These are phyloP conservation scores for Symbiodinium pilosum DNA, from an alignment of 73 alveolate species.

Conservation along the genomic window DNA sequence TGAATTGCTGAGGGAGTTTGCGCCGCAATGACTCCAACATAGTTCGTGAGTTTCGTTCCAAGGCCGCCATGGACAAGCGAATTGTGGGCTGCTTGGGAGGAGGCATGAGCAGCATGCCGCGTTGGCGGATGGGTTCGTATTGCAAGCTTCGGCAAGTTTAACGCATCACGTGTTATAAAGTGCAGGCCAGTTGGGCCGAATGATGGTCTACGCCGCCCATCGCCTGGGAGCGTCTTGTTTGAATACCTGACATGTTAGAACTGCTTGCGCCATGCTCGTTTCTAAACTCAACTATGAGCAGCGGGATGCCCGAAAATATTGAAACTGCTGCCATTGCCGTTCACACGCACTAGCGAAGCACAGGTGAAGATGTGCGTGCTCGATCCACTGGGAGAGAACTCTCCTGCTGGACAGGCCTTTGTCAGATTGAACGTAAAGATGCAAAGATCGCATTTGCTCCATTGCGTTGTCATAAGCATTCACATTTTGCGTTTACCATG, in stretches of 20 bases:
- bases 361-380: conserved; percentile 31
- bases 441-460: no score
- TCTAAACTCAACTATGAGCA: no score
- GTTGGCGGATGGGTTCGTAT: no score
- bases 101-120: not conserved
- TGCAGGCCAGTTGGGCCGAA: conserved; percentile 92
- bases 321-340: not conserved
- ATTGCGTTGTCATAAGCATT: no score
- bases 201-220: conserved; percentile 84
- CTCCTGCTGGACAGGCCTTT: conserved; percentile 81
- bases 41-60: not conserved
- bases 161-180: no score
- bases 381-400: conserved; percentile 50
- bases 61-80: conserved; percentile 82
- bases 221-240: conserved; percentile 24
- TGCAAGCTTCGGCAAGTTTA: no score
- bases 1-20: not conserved
- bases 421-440: conserved; percentile 8
- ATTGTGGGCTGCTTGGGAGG: conserved; percentile 94
- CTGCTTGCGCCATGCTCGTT: no score
- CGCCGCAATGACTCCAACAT: not conserved
- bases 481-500: no score
- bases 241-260: not conserved
- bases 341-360: not conserved
- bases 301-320: no score